phyloP scores from a whole-genome alignment of 148 eudicot genomes.

The Tetragonia tetragonoides region DNA sequence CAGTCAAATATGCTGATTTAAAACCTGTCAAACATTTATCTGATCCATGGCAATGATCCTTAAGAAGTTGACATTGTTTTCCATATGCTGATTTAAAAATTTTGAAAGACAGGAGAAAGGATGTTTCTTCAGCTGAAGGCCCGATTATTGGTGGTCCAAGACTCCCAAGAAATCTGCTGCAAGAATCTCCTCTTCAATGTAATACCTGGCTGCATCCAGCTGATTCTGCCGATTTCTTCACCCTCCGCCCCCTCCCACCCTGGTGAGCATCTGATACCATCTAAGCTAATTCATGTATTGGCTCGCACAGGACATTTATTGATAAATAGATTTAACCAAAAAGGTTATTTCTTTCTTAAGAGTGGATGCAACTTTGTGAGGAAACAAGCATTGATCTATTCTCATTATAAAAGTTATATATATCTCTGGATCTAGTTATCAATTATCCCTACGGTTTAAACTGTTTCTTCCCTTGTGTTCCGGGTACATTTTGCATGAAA shows the following conservation, averaged over 20 bases:
- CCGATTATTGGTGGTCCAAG: neutral
- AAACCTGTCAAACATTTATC: too few species aligned
- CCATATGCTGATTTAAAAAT: neutral
- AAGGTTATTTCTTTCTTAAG: neutral
- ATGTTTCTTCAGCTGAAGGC: neutral
- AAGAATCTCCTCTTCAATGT: neutral
- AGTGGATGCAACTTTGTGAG: neutral
- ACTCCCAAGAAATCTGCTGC: neutral
- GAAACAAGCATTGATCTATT: neutral
- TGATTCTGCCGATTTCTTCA: neutral
- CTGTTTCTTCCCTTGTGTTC: too few species aligned
- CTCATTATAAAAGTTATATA: too few species aligned
- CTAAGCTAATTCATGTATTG: neutral
- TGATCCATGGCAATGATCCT: neutral
- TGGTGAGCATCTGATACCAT: neutral
- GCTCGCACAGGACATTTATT: neutral
- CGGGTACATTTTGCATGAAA: too few species aligned
- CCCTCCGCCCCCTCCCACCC: neutral
- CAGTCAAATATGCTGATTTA: neutral
- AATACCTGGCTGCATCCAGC: neutral
- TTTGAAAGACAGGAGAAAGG: neutral
- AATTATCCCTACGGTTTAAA: too few species aligned
- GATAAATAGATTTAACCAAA: neutral
- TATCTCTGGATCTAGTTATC: too few species aligned
- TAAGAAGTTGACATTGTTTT: neutral